A percentile compares a stretch with the other conserved stretches of the same genome.
These are phyloP conservation scores for Rhizomucor pusillus DNA, from an alignment of 371 early-diverging fungal species.

Conservation along the genomic window DNA sequence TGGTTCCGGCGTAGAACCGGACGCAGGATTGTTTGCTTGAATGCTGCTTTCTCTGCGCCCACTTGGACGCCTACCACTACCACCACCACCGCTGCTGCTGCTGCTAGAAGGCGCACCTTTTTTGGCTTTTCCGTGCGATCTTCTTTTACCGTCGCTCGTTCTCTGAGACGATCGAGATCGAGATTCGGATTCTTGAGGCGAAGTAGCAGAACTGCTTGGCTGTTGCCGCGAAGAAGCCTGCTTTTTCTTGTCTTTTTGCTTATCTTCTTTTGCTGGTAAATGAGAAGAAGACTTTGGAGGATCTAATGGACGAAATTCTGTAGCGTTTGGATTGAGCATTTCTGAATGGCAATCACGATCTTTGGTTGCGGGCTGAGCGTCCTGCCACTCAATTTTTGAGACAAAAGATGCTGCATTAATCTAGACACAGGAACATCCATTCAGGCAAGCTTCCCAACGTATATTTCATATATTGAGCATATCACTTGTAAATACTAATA, in stretches of 20 bases:
- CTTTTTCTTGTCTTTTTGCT: background rate
- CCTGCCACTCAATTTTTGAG: no score
- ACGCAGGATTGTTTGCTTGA: background rate
- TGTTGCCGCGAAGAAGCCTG: background rate
- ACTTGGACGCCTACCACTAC: background rate
- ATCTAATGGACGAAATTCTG: conserved; percentile 8
- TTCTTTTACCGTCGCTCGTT: background rate
- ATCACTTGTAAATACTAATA: no score
- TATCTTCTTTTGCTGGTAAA: background rate
- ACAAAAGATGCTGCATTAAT: no score
- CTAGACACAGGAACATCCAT: no score
- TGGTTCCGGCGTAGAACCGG: background rate
- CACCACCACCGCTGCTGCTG: conserved; percentile 3
- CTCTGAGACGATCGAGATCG: background rate
- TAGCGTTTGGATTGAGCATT: conserved; percentile 15
- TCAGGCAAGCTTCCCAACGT: no score
- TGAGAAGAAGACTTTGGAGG: background rate
- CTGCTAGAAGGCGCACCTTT: background rate
- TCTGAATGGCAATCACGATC: no score
- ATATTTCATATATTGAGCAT: no score
- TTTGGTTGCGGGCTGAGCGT: no score
- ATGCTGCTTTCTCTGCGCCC: background rate
- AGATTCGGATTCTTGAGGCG: no score
- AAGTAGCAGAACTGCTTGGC: background rate
- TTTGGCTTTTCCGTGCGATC: background rate